A percentile compares a stretch with the other conserved stretches of the same genome.
Evolutionary conservation across 371 early-diverging fungal species (phyloP).

Genomic region (Mucor velutinosus): DNA sequence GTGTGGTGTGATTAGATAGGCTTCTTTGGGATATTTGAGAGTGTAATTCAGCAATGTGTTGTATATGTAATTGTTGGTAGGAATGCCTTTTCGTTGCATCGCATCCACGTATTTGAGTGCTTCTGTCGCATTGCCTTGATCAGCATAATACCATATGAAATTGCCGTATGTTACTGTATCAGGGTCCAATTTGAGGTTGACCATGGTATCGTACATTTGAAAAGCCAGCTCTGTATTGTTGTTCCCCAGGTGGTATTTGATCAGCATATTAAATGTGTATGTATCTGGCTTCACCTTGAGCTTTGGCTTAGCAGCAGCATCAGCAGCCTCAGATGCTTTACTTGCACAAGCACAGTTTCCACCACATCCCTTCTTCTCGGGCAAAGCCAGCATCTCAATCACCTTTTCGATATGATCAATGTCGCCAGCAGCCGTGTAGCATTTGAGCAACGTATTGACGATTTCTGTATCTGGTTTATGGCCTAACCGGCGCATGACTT

Average conservation of each 20-base stretch:
- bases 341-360: slow-evolving; percentile 24
- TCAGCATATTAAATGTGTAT: slow-evolving; percentile 33
- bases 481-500: slow-evolving; percentile 20
- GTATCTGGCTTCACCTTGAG: slow-evolving; percentile 21
- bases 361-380: slow-evolving; percentile 19
- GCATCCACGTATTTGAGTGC: slow-evolving; percentile 30
- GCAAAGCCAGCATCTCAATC: slow-evolving; percentile 15
- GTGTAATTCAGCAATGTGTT: slow-evolving; percentile 26
- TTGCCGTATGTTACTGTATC: slow-evolving; percentile 28
- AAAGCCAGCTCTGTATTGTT: slow-evolving; percentile 27
- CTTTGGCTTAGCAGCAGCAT: neutral
- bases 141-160: slow-evolving; percentile 30
- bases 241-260: slow-evolving; percentile 23
- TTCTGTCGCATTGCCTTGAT: slow-evolving; percentile 20
- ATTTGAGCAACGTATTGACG: slow-evolving; percentile 23
- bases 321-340: neutral
- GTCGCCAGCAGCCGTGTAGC: slow-evolving; percentile 28
- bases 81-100: slow-evolving; percentile 31
- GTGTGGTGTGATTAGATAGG: slow-evolving; percentile 15
- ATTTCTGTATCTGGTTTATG: slow-evolving; percentile 21
- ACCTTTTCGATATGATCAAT: slow-evolving; percentile 24
- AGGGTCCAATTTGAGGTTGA: slow-evolving; percentile 14
- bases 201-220: slow-evolving; percentile 32
- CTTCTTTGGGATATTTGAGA: slow-evolving; percentile 21
- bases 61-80: slow-evolving; percentile 25